phyloP scores from a whole-genome alignment of 768 basidiomycete species.

The Neoboletus magnificus region DNA sequence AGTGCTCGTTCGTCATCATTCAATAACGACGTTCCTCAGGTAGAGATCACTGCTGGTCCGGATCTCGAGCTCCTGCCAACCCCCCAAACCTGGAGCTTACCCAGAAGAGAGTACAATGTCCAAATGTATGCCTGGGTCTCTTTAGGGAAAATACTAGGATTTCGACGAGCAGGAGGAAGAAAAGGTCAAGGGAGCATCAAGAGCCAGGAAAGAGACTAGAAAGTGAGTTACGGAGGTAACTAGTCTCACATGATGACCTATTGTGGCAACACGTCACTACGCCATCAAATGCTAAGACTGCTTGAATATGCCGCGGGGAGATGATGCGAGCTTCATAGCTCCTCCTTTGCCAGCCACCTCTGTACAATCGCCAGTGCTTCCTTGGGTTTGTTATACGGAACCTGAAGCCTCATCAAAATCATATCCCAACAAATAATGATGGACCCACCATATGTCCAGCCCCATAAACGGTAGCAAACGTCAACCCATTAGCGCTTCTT shows the following conservation, averaged over 20 bases:
- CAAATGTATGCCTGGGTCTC: neutral
- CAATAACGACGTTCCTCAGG: neutral
- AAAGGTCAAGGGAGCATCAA: neutral
- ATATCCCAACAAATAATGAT: neutral
- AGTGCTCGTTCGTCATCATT: neutral
- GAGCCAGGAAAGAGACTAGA: neutral
- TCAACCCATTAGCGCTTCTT: constrained; percentile 57
- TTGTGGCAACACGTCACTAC: no score
- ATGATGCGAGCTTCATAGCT: constrained; percentile 8
- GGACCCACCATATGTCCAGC: constrained; percentile 73
- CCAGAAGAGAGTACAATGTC: no score
- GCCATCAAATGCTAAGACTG: neutral
- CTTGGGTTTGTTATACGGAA: constrained; percentile 61
- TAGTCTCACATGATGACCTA: no score
- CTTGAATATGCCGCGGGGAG: neutral
- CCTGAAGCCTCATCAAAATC: constrained; percentile 31
- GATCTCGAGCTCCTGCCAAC: no score
- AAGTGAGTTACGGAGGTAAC: no score
- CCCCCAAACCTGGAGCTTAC: no score
- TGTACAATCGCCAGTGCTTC: constrained; percentile 50
- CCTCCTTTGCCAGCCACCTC: constrained; percentile 41
- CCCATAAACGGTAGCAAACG: constrained; percentile 60
- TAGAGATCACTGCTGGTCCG: neutral
- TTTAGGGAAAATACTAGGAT: neutral
- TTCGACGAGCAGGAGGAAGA: neutral